Conservation (phyloP, 2,329 filamentous ascomycete species). For the Botryotinia globosa region DNA sequence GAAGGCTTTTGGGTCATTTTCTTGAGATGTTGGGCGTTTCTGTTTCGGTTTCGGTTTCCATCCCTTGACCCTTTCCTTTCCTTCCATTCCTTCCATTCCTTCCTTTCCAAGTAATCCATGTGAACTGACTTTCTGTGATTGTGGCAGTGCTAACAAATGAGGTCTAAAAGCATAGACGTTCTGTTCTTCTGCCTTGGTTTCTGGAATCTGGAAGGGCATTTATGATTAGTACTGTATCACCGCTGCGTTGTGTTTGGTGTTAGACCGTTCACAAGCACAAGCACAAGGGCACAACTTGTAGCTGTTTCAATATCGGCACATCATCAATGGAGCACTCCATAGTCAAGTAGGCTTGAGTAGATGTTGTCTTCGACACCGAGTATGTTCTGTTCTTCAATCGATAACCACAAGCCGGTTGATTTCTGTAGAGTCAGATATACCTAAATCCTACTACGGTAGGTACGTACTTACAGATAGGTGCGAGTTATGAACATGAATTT, state of each 20-base stretch:
- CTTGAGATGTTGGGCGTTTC: background rate
- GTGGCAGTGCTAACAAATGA: constrained; percentile 6
- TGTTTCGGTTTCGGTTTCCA: background rate
- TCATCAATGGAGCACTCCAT: background rate
- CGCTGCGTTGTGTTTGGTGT: background rate
- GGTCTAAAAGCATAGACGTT: background rate
- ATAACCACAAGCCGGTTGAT: background rate
- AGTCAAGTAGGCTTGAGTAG: background rate
- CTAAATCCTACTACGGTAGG: background rate
- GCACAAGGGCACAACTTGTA: background rate
- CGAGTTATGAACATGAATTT: background rate
- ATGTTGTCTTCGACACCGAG: background rate
- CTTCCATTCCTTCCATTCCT: background rate
- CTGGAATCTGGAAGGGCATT: background rate
- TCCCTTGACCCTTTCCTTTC: background rate
- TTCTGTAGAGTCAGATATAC: background rate
- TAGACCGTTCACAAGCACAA: constrained; percentile 3
- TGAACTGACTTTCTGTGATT: background rate
- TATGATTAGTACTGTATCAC: background rate
- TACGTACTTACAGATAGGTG: background rate
- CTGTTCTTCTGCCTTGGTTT: constrained; percentile 8
- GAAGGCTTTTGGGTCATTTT: constrained; percentile 3
- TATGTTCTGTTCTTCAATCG: background rate
- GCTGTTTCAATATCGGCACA: background rate
- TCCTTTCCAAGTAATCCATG: background rate